Evolutionary conservation across 1,139 yeast species (phyloP).

Genomic region (Candida mesenterica): DNA sequence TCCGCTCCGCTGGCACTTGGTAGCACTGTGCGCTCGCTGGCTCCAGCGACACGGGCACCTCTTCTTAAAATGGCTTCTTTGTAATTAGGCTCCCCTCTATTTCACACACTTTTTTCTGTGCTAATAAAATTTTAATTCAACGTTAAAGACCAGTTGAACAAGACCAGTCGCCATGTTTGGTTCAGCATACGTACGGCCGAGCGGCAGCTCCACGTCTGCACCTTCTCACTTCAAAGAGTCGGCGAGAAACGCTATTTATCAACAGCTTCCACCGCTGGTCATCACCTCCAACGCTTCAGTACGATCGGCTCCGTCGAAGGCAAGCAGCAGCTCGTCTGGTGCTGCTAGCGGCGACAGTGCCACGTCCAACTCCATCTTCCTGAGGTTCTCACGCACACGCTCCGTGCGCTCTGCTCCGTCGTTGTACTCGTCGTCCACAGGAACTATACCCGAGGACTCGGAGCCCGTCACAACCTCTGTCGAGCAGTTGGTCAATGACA

Average conservation of each 20-base stretch:
- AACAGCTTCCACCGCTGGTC: conserved; percentile 38
- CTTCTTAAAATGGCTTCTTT: too few relatives aligned
- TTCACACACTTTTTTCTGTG: too few relatives aligned
- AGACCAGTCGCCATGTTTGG: too few relatives aligned
- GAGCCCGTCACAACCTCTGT: conserved; percentile 45
- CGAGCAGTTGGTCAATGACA: conserved; percentile 46
- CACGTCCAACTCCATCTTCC: conserved; percentile 28
- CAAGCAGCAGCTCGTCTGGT: conserved; percentile 16
- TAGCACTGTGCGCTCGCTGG: too few relatives aligned
- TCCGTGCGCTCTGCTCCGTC: conserved; percentile 47
- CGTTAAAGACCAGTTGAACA: too few relatives aligned
- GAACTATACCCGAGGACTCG: conserved; percentile 48
- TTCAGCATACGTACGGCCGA: conserved; percentile 34
- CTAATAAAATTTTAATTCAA: too few relatives aligned
- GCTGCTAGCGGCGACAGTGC: conserved; percentile 8
- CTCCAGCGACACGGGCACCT: too few relatives aligned
- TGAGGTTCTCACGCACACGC: conserved; percentile 28
- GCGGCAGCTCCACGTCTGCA: conserved; percentile 22
- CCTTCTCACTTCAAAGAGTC: conserved; percentile 45
- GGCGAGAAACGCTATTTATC: conserved; percentile 49
- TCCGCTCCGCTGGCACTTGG: too few relatives aligned
- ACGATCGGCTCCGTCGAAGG: conserved; percentile 31
- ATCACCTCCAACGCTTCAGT: conserved; percentile 26
- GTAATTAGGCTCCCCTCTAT: too few relatives aligned
- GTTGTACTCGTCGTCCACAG: conserved; percentile 42